Evolutionary conservation across 192 early-diverging fungal species (phyloP).

Genomic region (Funneliformis mosseae): DNA sequence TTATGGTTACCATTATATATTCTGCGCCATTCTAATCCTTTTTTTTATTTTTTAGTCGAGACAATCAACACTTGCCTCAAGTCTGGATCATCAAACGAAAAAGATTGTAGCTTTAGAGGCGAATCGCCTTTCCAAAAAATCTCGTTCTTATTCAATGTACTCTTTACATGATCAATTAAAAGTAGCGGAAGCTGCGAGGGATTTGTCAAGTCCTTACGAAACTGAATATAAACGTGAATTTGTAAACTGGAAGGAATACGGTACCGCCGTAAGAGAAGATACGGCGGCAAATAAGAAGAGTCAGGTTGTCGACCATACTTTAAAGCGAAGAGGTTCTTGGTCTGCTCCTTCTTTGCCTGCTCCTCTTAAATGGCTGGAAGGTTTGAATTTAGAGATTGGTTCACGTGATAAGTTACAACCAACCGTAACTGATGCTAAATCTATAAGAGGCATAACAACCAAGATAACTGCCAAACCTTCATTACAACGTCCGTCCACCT

Average conservation of each 20-base stretch:
- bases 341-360: constrained; percentile 7
- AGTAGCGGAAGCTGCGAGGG: neutral
- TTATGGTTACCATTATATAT: neutral
- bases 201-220: constrained; percentile 6
- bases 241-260: constrained; percentile 32
- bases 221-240: constrained; percentile 26
- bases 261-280: neutral
- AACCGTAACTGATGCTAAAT: constrained; percentile 9
- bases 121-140: constrained; percentile 28
- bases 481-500: neutral
- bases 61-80: neutral
- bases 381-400: neutral
- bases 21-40: neutral
- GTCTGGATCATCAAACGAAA: constrained; percentile 23
- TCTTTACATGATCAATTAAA: constrained; percentile 30
- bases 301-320: neutral
- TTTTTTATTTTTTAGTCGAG: neutral
- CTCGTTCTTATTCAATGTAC: constrained; percentile 32
- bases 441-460: neutral
- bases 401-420: constrained; percentile 13
- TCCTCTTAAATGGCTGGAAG: constrained; percentile 17
- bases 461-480: neutral
- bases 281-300: neutral
- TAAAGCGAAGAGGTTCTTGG: constrained; percentile 29
- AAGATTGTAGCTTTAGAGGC: constrained; percentile 29